Conservation (phyloP, 495 filamentous ascomycete genomes). For the Daldinia concentrica region DNA sequence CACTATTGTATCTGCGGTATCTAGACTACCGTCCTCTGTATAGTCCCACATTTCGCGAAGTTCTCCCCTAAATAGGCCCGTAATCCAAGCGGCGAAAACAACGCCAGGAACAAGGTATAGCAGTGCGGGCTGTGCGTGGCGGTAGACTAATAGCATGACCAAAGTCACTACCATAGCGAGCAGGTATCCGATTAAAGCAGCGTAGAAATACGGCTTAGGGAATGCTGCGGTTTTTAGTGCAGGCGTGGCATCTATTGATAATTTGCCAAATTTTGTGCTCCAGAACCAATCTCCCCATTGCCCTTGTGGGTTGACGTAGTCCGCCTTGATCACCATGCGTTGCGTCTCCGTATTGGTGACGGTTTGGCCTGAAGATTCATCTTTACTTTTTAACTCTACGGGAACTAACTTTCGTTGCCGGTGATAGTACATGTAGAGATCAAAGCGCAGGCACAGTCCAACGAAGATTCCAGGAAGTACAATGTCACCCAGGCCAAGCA, state of each 20-base stretch:
- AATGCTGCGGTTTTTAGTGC: conserved; percentile 65
- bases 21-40: conserved; percentile 72
- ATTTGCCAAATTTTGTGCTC: conserved; percentile 57
- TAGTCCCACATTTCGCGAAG: conserved; percentile 79
- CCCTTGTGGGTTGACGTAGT: conserved; percentile 67
- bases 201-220: conserved; percentile 87
- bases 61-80: conserved; percentile 76
- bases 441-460: conserved; percentile 85
- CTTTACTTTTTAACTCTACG: conserved; percentile 48
- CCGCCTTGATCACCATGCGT: conserved; percentile 61
- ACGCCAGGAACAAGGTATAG: conserved; percentile 94
- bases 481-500: conserved; percentile 94
- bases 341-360: conserved; percentile 43
- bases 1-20: conserved; percentile 58
- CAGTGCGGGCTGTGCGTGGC: conserved; percentile 89
- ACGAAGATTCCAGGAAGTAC: conserved; percentile 95
- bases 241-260: conserved; percentile 52
- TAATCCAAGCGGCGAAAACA: conserved; percentile 78
- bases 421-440: conserved; percentile 84
- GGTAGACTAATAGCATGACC: conserved; percentile 76
- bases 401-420: conserved; percentile 51
- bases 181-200: conserved; percentile 79
- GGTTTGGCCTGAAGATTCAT: conserved; percentile 50
- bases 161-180: conserved; percentile 82
- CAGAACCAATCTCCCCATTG: conserved; percentile 90